Conservation (phyloP, 495 filamentous ascomycete genomes). For the Aspergillus cavernicola region DNA sequence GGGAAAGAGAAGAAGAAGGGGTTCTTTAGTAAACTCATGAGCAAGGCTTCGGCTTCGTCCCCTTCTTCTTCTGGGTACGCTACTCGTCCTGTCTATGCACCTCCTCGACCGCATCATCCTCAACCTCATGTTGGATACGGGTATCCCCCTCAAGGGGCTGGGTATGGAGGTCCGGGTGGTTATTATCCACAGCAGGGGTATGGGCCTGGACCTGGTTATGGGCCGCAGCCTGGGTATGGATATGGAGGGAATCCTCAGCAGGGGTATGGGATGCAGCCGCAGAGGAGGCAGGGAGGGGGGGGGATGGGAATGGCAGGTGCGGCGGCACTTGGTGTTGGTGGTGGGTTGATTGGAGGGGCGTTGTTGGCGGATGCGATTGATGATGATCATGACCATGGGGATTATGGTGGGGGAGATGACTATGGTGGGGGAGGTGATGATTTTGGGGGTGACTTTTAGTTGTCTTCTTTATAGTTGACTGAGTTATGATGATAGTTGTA, state of each 20-base stretch:
- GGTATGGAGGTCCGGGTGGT: slow-evolving; percentile 18
- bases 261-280: slow-evolving; percentile 29
- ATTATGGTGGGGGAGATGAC: slow-evolving; percentile 26
- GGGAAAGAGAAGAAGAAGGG: slow-evolving; percentile 16
- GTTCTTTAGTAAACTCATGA: slow-evolving; percentile 50
- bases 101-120: slow-evolving; percentile 30
- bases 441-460: slow-evolving; percentile 31
- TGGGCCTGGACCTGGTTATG: neutral
- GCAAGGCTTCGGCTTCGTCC: slow-evolving; percentile 27
- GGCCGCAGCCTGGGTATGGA: slow-evolving; percentile 28
- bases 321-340: slow-evolving; percentile 73
- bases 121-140: slow-evolving; percentile 28
- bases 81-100: neutral
- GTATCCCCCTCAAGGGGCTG: neutral
- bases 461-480: neutral
- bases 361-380: slow-evolving; percentile 63
- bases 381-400: slow-evolving; percentile 53
- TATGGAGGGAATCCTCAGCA: slow-evolving; percentile 25
- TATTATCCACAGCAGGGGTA: slow-evolving; percentile 10
- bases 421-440: slow-evolving; percentile 39
- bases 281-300: slow-evolving; percentile 18
- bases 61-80: neutral
- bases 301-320: slow-evolving; percentile 66
- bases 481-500: too few relatives aligned
- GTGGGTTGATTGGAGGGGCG: slow-evolving; percentile 68